These are phyloP conservation scores for Aureobasidium sp. DNA, from an alignment of 2,329 filamentous ascomycete species.

Conservation along the genomic window DNA sequence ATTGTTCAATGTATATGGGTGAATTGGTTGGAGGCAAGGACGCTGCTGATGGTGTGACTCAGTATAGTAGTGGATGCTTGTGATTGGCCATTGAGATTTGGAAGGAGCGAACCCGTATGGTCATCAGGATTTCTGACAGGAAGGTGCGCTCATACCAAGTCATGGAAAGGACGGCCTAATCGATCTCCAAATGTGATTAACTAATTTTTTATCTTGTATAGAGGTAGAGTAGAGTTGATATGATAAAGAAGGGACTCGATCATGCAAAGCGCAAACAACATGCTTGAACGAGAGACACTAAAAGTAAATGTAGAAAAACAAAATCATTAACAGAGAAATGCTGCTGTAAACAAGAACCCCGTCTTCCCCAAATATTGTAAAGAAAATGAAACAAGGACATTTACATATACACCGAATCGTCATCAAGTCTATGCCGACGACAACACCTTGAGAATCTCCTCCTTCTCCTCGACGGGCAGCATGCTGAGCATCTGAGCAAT, in stretches of 20 bases:
- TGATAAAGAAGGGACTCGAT: not conserved
- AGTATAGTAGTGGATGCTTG: not conserved
- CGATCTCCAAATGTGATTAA: not conserved
- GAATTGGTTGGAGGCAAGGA: not conserved
- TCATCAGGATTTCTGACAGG: not conserved
- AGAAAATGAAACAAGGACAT: not conserved
- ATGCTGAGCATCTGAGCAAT: slow-evolving; percentile 79
- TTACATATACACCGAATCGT: slow-evolving; percentile 7
- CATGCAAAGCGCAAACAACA: not conserved
- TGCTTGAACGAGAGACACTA: not conserved
- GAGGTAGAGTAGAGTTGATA: slow-evolving; percentile 3
- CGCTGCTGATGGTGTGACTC: not conserved
- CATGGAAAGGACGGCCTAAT: not conserved
- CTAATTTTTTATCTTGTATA: slow-evolving; percentile 3
- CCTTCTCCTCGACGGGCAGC: slow-evolving; percentile 81
- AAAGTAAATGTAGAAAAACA: not conserved
- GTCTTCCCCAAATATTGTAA: not conserved
- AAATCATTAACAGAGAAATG: not conserved
- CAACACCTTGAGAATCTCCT: slow-evolving; percentile 63
- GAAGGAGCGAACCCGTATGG: not conserved
- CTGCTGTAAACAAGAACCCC: not conserved
- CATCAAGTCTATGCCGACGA: slow-evolving; percentile 31
- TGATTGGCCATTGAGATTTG: not conserved
- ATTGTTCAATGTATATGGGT: not conserved
- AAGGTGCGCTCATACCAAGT: too few relatives aligned